Evolutionary conservation across 805 yeast species (phyloP), one percentile per base, ranked within the genome.

Genomic region (Isabelozyma gotoi): DNA sequence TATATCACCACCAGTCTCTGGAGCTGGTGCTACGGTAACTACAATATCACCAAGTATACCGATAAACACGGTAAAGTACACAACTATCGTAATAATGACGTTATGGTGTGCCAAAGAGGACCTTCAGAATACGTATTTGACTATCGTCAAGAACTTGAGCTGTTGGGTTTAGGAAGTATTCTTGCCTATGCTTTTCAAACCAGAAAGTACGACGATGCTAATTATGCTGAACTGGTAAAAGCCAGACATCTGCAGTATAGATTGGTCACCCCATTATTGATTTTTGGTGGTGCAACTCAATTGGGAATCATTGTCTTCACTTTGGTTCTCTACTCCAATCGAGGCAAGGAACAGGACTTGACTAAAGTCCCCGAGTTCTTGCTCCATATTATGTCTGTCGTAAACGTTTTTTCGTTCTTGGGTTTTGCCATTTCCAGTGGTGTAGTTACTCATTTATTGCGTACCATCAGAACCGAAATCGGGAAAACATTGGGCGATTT

Each of bases 171-270:
- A 20, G 60, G 61, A 19, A 67, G 67, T 31, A 73, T 77, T 5
- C 56, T 76, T 41, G 77, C 76, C 3, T 80, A 79, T 52, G 82
- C 82, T 0, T 74, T 68, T 47, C 57, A 65, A 37, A 35, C 53
- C 5, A 18, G 40, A 12, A 31, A 42, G n/a, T 44, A 42, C n/a
- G 43, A 47, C 7, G 56, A 48, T 40, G 38, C 42, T 4, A 20
- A 39, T 1, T 50, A 55, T 44, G 39, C 48, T 39, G 21, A 42
- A 2, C 33, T 34, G 1, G 55, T 56, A 7, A 45, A 58, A 14
- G 7, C 31, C 0, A 39, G 58, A 8, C 48, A 61, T 40, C 40
- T 38, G 5, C 39, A 41, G 5, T 51, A 52, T 21, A 57, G 55
- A 7, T 49, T 56, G 19, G 57, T 68, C 3, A 57, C 59, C 1